phyloP scores from a whole-genome alignment of 2,329 filamentous ascomycete species.

The Cladosporium sp. region DNA sequence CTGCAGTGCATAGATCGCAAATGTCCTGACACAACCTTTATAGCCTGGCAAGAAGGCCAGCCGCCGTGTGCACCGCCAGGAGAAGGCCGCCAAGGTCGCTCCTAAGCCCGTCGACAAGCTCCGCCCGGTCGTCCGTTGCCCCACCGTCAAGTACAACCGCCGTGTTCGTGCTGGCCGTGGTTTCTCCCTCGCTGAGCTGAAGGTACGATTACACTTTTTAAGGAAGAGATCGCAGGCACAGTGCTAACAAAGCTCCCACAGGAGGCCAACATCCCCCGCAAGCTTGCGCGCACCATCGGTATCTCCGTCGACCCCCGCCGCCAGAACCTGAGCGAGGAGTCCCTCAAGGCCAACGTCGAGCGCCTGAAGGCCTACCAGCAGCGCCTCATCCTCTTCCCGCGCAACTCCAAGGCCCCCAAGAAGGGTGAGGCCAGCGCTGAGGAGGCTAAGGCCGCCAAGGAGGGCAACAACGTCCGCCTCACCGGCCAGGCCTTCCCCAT shows the following conservation, averaged over 20 bases:
- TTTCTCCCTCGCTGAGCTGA: constrained; percentile 95
- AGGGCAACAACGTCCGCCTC: constrained; percentile 40
- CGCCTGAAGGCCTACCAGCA: constrained; percentile 97
- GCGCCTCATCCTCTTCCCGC: constrained; percentile 95
- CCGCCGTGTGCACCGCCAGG: constrained; percentile 82
- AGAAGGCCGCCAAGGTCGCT: constrained; percentile 91
- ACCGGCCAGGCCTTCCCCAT: constrained; percentile 61
- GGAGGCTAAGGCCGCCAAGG: constrained; percentile 65
- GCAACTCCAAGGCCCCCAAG: constrained; percentile 90
- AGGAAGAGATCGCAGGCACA: neutral
- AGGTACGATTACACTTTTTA: constrained; percentile 57
- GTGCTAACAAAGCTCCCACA: constrained; percentile 33
- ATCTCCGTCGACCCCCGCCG: constrained; percentile 95
- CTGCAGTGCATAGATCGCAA: constrained; percentile 35
- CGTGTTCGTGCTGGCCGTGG: constrained; percentile 92
- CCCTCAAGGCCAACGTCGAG: constrained; percentile 87
- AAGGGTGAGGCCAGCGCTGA: constrained; percentile 82
- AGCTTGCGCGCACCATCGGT: constrained; percentile 90
- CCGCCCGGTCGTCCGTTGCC: constrained; percentile 93
- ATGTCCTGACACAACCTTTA: constrained; percentile 30
- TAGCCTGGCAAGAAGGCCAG: constrained; percentile 95
- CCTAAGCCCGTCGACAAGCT: constrained; percentile 96
- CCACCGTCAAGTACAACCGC: constrained; percentile 97
- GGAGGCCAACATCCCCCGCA: constrained; percentile 94
- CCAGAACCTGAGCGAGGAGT: constrained; percentile 95